These are phyloP conservation scores for Ceratocystiopsis sp. DNA, from an alignment of 2,329 filamentous ascomycete genomes.

Conservation along the genomic window DNA sequence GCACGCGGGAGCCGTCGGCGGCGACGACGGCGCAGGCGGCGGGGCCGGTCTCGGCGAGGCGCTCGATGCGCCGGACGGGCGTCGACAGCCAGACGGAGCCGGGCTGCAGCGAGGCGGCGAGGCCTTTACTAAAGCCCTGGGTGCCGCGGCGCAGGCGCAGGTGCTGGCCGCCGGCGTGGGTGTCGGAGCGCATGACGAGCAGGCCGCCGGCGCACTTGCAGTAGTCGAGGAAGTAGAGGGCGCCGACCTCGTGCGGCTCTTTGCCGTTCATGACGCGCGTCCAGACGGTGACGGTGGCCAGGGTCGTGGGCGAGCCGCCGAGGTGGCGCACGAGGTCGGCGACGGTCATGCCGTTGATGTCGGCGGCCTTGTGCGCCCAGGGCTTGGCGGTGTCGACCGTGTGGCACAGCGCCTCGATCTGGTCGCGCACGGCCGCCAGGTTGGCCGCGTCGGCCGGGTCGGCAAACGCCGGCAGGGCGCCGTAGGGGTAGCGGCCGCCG, in stretches of 20 bases:
- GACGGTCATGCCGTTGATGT: constrained; percentile 4
- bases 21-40: background rate
- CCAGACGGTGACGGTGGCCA: constrained; percentile 5
- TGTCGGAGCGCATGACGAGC: constrained; percentile 33
- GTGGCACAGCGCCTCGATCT: constrained; percentile 4
- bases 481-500: constrained; percentile 4
- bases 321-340: constrained; percentile 1
- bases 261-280: constrained; percentile 22
- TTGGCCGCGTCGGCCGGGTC: background rate
- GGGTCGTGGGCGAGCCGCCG: constrained; percentile 1
- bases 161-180: constrained; percentile 33
- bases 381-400: constrained; percentile 6
- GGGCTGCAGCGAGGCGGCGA: constrained; percentile 1
- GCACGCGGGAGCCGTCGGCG: constrained; percentile 1
- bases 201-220: constrained; percentile 34
- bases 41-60: background rate
- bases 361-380: background rate
- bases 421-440: constrained; percentile 1
- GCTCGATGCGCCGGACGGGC: constrained; percentile 3
- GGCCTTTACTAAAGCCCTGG: constrained; percentile 14
- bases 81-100: constrained; percentile 1
- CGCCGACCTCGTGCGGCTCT: constrained; percentile 30
- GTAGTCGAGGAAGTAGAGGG: constrained; percentile 38
- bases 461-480: background rate
- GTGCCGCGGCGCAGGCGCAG: constrained; percentile 31